Conservation (phyloP, 2,329 filamentous ascomycete genomes). For the Dryadomyces quercus-mongolicae region DNA sequence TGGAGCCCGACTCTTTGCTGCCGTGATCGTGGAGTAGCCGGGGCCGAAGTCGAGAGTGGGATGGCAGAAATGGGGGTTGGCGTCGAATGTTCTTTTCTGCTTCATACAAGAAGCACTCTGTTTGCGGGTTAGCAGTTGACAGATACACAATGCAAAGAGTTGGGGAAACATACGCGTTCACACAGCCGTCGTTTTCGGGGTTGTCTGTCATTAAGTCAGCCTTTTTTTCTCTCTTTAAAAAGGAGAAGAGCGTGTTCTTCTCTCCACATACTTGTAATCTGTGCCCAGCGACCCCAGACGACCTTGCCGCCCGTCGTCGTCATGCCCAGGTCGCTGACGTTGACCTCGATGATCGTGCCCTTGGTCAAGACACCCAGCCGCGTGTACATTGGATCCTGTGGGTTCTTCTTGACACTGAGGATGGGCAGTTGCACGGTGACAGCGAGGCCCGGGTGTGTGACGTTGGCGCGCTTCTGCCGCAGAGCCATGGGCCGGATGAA, state of each 20-base stretch:
- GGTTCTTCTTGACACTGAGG: slow-evolving; percentile 60
- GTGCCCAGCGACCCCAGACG: slow-evolving; percentile 79
- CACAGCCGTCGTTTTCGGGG: slow-evolving; percentile 14
- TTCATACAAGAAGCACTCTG: slow-evolving; percentile 6
- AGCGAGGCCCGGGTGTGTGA: slow-evolving; percentile 27
- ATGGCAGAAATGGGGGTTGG: background rate
- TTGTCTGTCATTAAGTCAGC: slow-evolving; percentile 7
- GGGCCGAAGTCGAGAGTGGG: background rate
- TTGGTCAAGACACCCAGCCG: slow-evolving; percentile 72
- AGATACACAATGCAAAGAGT: background rate
- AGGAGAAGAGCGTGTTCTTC: background rate
- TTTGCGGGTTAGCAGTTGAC: background rate
- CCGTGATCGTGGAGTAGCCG: background rate
- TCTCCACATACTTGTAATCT: slow-evolving; percentile 36
- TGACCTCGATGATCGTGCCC: slow-evolving; percentile 74
- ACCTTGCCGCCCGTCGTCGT: slow-evolving; percentile 89
- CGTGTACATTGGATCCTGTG: slow-evolving; percentile 79
- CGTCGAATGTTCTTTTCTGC: background rate
- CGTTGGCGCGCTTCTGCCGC: slow-evolving; percentile 67
- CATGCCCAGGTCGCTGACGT: slow-evolving; percentile 81
- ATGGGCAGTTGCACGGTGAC: slow-evolving; percentile 75
- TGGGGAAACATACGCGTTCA: slow-evolving; percentile 9
- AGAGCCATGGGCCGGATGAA: slow-evolving; percentile 34
- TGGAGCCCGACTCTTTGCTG: too few relatives aligned
- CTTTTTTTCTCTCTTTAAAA: background rate